Evolutionary conservation across 75 land plant genomes (phyloP), one percentile per base, ranked within the genome.

Genomic region (Azolla pinnata): DNA sequence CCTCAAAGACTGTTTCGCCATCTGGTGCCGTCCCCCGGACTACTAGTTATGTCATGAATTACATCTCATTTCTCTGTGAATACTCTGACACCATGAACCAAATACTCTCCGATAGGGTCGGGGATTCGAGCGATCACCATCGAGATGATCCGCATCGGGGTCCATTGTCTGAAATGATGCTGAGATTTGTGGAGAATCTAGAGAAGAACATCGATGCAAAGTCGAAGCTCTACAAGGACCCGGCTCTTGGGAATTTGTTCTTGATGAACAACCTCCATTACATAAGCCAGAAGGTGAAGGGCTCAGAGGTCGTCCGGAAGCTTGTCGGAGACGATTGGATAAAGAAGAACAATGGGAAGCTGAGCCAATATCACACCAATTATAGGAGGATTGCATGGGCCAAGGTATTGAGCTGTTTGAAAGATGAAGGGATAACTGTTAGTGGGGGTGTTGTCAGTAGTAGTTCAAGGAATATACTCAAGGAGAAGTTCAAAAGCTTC

Each of bases 21-120:
- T 76, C 85, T 33, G 93, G 93, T 29, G 93, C 85, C 8, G 59
- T 88, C 56, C 93, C 84, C 59, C 93, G 89, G 0, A 67, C 82
- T 1, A 77, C 88, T 0, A 85, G 93, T 2, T 88, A 82, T 68
- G 81, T 82, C 7, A 88, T 88, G 88, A 84, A 88, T 54, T 88
- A 79, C 77, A 45, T 88, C 51, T 65, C 67, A 34, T 66, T 82
- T 62, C 74, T 86, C 49, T 56, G 69, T 21, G 90, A 81, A 20
- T 86, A 82, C 71, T 42, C 45, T 29, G 64, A 53, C 1, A 33
- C 63, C 0, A 29, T 86, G 20, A 10, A 58, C 14, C 75, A 79
- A 10, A 66, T 86, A 17, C 38, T 64, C 56, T 67, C 66, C 29
- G 70, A 73, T 3, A 47, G 50, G 59, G 30, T n/a, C 27, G 60